Evolutionary conservation across 257 asterid species (phyloP), one percentile per base, ranked within the genome.

Genomic region (Schizonepeta tenuifolia): DNA sequence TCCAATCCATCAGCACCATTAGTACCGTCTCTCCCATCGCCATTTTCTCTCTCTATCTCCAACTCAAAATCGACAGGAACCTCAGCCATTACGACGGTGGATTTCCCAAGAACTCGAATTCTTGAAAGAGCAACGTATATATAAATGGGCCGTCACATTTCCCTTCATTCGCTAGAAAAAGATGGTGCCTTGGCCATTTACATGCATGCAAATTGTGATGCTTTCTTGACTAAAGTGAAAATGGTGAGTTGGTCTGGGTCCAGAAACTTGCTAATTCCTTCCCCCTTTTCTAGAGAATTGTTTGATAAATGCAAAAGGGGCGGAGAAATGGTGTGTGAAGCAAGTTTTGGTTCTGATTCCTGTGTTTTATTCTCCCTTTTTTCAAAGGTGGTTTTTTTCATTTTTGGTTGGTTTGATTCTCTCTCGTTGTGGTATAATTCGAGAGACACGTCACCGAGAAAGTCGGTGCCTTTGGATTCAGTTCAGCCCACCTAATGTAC

Each of bases 31-130:
- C 78, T 62, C 64, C 57, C 73, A 43, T 56, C 75, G 51, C 75
- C 80, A 46, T 66, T 76, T 67, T 78, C 83, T 41, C 76, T 69
- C 76, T 72, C 85, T 62, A 75, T 81, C 74, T 80, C 82, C 71
- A 78, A 80, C 74, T 58, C 74, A 38, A 75, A 51, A 75, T 80
- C 75, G 58, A 74, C 64, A 18, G 84, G 81, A 68, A 77, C 78
- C 66, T 72, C 81, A n/a, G 73, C 78, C 83, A 83, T 83, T 56
- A 43, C 72, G 68, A 57, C 64, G 40, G 72, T 56, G 28, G 31
- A 10, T 24, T 61, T 21, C 50, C 21, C 41, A 20, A 24, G 60
- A n/a, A 6, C 28, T 7, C 41, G 7, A 44, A 51, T 1, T 26
- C 18, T 7, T 11, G 11, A 28, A 35, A 66, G 26, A 20, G 60